Evolutionary conservation across 2,329 filamentous ascomycete genomes (phyloP), one percentile per base, ranked within the genome.

Genomic region (Alternaria consortialis): DNA sequence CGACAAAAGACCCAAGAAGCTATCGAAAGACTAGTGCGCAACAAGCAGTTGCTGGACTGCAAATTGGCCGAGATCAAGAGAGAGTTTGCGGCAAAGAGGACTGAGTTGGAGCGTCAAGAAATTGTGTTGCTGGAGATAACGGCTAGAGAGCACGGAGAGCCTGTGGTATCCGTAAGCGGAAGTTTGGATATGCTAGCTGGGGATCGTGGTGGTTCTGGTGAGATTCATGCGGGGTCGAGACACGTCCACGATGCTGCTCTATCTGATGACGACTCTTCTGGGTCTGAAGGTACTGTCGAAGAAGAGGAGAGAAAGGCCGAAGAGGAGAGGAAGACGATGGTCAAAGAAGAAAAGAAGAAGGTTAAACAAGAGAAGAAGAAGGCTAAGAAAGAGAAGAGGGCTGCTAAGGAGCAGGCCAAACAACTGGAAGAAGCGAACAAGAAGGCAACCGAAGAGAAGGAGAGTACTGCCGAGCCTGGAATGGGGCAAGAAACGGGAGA

Each of bases 61-160:
- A 32, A 13, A 36, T 27, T 58, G 3, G 32, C 31, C 3, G 40
- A 58, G 1, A 58, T 58, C 13, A 37, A 34, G 47, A 17, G 5
- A 5, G 12, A n/a, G 17, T 58, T 53, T 43, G 32, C 47, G 3
- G 25, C 17, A 17, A 46, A 46, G 40, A 46, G 40, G 34, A 13
- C 17, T 11, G 27, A 58, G 23, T 36, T 58, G 23, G 47, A 44
- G 27, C 40, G 47, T 5, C 31, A 53, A 32, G 55, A 58, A 44
- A 23, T 32, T 37, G 32, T 23, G 8, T 36, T 39, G 17, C 31
- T 58, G 13, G 55, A 53, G 15, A 11, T 8, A 2, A 8, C 47
- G 5, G 48, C 37, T 13, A 32, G 27, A 20, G 39, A 58, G 2
- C 48, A 52, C 4, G 2, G 2, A 20, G 1, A 5, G 2, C 48